Base-by-base conservation (phyloP, 495 filamentous ascomycete species). In the Neurospora tetrasperma region DNA sequence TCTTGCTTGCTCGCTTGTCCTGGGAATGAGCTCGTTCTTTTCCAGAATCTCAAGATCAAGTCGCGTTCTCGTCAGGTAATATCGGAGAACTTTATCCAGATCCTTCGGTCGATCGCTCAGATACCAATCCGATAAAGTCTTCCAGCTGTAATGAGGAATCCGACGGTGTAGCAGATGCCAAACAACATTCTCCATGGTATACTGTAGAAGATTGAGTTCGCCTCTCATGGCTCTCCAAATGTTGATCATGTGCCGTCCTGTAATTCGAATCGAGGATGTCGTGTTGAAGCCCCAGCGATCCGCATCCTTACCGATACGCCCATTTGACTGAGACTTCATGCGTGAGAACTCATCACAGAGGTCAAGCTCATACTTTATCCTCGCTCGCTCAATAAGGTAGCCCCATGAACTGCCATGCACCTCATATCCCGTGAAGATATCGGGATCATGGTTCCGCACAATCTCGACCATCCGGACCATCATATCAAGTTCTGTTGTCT, bases 181-280 rank as follows among this genome's bases (percentile, higher is more conserved):
- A 0, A 89, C 94, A 42, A 99, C 93, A 78, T 98, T 98, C 80
- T 98, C 96, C 90, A 97, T 93, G 0, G 92, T 96, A 78, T 98
- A 98, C 77, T 97, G 94, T 66, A 97, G 84, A 62, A 99, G 82
- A 74, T 92, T 96, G 41, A 98, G 80, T 82, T 98, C 96, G 72
- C 91, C 88, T 70, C 91, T 88, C 94, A 99, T 98, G 0, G 95
- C 94, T 71, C 96, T 88, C 96, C 96, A 99, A 69, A 98, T 92
- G 75, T 98, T 99, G 81, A 99, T 94, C 84, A 96, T 92, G 78
- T 99, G 96, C 74, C 96, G 89, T 5, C 96, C 96, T 1, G 94
- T 98, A 16, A 99, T 86, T 41, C 88, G 88, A 75, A 98, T 92
- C 3, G 91, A 92, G 5, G 93, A 95, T 4, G 93, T 94, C 71